phyloP scores from a whole-genome alignment of 768 basidiomycete species.

The Lactarius psammicola region DNA sequence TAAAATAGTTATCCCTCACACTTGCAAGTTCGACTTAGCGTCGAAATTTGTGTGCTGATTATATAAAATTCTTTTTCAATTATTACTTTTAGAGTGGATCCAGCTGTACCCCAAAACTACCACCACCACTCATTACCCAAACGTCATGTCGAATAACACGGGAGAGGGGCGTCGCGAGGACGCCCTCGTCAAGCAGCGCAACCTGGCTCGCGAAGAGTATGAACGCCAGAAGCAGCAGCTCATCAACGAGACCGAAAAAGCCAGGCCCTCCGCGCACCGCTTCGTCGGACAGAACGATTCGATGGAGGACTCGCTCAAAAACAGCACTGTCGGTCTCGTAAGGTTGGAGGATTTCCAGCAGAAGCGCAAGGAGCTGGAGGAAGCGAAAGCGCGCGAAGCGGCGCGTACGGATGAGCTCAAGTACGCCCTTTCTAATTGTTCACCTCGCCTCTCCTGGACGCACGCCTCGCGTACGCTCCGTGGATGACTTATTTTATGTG shows the following conservation, averaged over 20 bases:
- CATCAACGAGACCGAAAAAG: constrained; percentile 89
- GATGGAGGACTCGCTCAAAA: constrained; percentile 89
- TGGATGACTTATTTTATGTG: constrained; percentile 68
- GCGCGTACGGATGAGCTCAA: constrained; percentile 81
- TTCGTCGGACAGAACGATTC: constrained; percentile 95
- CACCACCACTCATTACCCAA: neutral
- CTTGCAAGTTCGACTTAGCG: too few relatives aligned
- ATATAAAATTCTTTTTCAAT: too few relatives aligned
- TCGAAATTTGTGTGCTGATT: too few relatives aligned
- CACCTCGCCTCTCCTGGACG: constrained; percentile 25
- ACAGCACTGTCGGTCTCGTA: constrained; percentile 89
- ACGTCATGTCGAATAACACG: constrained; percentile 70
- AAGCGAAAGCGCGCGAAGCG: constrained; percentile 86
- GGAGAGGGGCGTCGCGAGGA: constrained; percentile 85
- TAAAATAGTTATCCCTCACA: too few relatives aligned
- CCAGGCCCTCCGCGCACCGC: constrained; percentile 79
- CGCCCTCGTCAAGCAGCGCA: constrained; percentile 80
- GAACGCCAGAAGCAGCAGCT: constrained; percentile 78
- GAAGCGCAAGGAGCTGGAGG: constrained; percentile 82
- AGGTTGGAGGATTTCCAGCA: constrained; percentile 91
- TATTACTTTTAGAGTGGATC: too few relatives aligned
- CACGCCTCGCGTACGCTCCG: constrained; percentile 29
- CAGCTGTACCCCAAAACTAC: too few relatives aligned
- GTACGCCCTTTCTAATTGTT: constrained; percentile 55
- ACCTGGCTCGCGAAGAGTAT: constrained; percentile 74